Percentiles rank a stretch among this genome's conserved stretches.
These are phyloP conservation scores for Wolfiporia cocos DNA, from an alignment of 1,284 basidiomycete genomes.

Conservation along the genomic window DNA sequence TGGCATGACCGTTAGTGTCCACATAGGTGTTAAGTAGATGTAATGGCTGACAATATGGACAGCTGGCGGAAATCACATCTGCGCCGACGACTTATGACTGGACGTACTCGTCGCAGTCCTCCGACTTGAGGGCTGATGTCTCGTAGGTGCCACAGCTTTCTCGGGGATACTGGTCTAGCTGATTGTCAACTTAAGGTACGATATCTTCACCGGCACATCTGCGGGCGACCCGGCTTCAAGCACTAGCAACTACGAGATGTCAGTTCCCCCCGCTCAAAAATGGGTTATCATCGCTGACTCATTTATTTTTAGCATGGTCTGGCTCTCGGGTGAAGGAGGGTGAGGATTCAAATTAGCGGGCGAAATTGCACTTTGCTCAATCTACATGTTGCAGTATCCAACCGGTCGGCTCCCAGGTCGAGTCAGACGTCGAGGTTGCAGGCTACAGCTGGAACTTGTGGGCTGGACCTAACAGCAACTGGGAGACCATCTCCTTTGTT, in stretches of 20 bases:
- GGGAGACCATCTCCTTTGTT: constrained; percentile 54
- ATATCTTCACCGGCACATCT: constrained; percentile 46
- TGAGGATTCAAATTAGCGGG: constrained; percentile 18
- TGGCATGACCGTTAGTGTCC: constrained; percentile 2
- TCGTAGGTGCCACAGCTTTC: constrained; percentile 28
- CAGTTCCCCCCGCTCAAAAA: too few species aligned
- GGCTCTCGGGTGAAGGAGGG: constrained; percentile 56
- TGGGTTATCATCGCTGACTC: neutral
- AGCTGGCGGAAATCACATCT: constrained; percentile 4
- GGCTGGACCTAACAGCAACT: constrained; percentile 48
- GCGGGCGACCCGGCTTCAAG: constrained; percentile 40
- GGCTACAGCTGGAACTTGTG: constrained; percentile 53
- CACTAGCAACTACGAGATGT: constrained; percentile 52
- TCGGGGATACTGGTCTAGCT: neutral
- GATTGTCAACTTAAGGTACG: constrained; percentile 32
- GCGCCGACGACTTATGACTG: neutral
- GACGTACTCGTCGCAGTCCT: constrained; percentile 10
- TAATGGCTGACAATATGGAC: too few species aligned
- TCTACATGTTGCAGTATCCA: constrained; percentile 33
- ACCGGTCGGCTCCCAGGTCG: constrained; percentile 46
- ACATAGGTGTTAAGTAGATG: neutral
- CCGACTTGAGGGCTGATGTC: constrained; percentile 48
- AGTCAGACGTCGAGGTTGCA: constrained; percentile 35
- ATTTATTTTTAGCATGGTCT: constrained; percentile 42
- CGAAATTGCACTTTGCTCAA: neutral